Base-by-base conservation (phyloP, 441 rosid species). In the Erodium trifolium region DNA sequence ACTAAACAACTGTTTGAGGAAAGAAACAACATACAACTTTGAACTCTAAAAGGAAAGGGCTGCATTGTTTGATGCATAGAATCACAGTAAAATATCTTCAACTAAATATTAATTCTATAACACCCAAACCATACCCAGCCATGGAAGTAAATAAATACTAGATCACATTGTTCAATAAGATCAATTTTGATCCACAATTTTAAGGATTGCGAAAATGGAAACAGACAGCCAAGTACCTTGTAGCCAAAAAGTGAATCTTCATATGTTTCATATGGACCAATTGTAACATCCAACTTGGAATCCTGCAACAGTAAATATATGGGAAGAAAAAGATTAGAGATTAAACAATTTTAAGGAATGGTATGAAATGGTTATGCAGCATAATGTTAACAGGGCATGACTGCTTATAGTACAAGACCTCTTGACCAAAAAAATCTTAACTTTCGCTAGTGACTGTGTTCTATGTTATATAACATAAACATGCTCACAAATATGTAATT, bases 221-320 rank as follows among this genome's bases (percentile, higher is more conserved):
- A 45, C n/a, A 13, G 12, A 60, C 23, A 60, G 63, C 5, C 35
- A 10, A 47, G 77, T 81, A 94, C 99, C 97, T 91, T 94, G 81
- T 87, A 91, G 34, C 97, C 91, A 82, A 91, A 90, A 34, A 90
- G 75, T 68, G 85, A 67, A 80, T 93, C 97, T 76, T 88, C 97
- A 60, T 91, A 93, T 13, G 99, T 93, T 84, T 91, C 96, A 63
- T 93, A 93, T 39, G 99, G 97, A 76, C 99, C 99, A 65, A 93
- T 85, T 69, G 97, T 93, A 67, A 91, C 83, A 77, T 94, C 97
- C 85, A 94, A 76, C 81, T 88, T 78, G 68, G 96, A 91, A 81
- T 94, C 92, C 99, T 94, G 74, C 68, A 73, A 16, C 3, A 60
- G 11, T 60, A 60, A 60, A 23, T 11, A 23, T 19, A 60, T 23